Evolutionary conservation across 495 filamentous ascomycete species (phyloP).

Genomic region (Aspergillus leporis): DNA sequence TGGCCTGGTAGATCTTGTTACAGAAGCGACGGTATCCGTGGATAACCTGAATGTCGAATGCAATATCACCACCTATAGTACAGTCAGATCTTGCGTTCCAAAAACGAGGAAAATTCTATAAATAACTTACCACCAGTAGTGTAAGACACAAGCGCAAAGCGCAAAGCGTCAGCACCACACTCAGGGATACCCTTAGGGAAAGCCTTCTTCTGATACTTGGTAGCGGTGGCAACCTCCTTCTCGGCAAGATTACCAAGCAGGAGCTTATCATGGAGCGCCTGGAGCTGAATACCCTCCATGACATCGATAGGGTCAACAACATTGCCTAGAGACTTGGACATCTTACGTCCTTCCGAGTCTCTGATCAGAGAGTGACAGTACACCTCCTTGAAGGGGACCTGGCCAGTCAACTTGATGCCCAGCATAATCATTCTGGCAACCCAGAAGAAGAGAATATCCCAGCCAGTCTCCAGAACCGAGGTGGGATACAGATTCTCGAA

Average conservation of each 20-base stretch:
- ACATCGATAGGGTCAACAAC: conserved; percentile 82
- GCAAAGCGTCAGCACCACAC: conserved; percentile 82
- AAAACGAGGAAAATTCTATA: background rate
- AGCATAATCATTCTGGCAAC: conserved; percentile 84
- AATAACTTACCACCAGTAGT: conserved; percentile 70
- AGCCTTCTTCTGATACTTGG: conserved; percentile 75
- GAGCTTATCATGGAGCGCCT: conserved; percentile 69
- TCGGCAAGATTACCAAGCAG: conserved; percentile 69
- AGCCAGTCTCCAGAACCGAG: conserved; percentile 74
- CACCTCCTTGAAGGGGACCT: conserved; percentile 76
- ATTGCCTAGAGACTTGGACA: conserved; percentile 83
- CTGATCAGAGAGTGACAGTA: conserved; percentile 77
- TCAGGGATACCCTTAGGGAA: conserved; percentile 83
- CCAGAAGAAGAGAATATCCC: conserved; percentile 90
- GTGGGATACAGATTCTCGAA: conserved; percentile 72
- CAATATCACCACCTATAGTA: conserved; percentile 65
- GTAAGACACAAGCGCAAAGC: conserved; percentile 79
- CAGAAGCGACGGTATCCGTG: conserved; percentile 81
- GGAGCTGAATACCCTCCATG: conserved; percentile 69
- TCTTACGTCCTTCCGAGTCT: conserved; percentile 78
- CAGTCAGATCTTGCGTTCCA: conserved; percentile 21
- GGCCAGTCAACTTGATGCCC: conserved; percentile 70
- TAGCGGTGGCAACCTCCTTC: conserved; percentile 70
- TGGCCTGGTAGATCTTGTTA: conserved; percentile 92
- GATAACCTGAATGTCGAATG: conserved; percentile 82